phyloP scores from a whole-genome alignment of 2,329 filamentous ascomycete genomes.

The Aspergillus clavatus region DNA sequence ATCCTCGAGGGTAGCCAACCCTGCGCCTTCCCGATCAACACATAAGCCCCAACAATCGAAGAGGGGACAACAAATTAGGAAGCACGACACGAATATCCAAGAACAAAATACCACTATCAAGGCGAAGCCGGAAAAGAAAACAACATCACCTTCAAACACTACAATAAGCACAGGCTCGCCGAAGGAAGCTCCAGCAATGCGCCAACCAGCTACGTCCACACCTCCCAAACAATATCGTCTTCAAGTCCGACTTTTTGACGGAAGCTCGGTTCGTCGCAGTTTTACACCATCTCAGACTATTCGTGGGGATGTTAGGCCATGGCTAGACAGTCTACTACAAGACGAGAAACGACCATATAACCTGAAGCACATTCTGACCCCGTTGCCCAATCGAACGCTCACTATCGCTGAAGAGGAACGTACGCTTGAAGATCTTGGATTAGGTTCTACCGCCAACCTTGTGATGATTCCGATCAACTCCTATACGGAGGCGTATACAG shows the following conservation, averaged over 20 bases:
- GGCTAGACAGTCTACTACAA: constrained; percentile 64
- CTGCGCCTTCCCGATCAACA: constrained; percentile 38
- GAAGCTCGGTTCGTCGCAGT: constrained; percentile 67
- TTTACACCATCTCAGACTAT: constrained; percentile 65
- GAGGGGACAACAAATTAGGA: constrained; percentile 61
- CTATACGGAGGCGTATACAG: constrained; percentile 56
- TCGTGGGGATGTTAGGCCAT: constrained; percentile 62
- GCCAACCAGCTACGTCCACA: constrained; percentile 12
- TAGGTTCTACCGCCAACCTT: constrained; percentile 75
- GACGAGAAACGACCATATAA: constrained; percentile 64
- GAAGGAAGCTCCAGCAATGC: constrained; percentile 6
- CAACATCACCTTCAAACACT: constrained; percentile 8
- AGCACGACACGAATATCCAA: constrained; percentile 38
- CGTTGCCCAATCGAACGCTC: constrained; percentile 69
- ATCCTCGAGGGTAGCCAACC: constrained; percentile 20
- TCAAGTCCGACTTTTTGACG: constrained; percentile 79
- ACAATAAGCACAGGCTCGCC: constrained; percentile 2
- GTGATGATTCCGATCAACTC: constrained; percentile 69
- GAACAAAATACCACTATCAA: constrained; percentile 3
- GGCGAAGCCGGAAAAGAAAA: not conserved
- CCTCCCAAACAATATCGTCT: constrained; percentile 52
- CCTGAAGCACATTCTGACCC: constrained; percentile 79
- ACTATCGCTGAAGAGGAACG: constrained; percentile 69
- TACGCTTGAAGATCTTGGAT: constrained; percentile 62
- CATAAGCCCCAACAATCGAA: constrained; percentile 59